phyloP scores from a whole-genome alignment of 2,329 filamentous ascomycete genomes.

The Penicillium sp. region DNA sequence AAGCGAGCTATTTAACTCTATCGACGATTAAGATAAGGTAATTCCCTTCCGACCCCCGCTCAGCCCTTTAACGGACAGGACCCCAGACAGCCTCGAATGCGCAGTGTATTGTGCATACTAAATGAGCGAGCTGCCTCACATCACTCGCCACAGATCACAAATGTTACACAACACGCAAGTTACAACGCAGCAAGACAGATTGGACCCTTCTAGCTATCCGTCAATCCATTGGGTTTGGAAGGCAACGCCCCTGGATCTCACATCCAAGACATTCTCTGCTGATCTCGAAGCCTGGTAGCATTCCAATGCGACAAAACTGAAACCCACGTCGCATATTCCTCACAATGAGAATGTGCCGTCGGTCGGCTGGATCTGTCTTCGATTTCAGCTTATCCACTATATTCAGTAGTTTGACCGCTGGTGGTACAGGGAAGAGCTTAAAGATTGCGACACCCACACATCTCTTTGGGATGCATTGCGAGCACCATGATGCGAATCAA shows the following conservation, averaged over 20 bases:
- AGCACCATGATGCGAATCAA: not conserved
- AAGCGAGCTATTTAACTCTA: conserved; percentile 1
- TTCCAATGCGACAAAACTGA: conserved; percentile 9
- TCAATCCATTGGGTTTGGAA: not conserved
- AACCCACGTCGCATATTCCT: not conserved
- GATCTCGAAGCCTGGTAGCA: not conserved
- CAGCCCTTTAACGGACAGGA: not conserved
- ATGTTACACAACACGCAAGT: conserved; percentile 19
- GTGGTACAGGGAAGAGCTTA: not conserved
- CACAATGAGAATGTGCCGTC: not conserved
- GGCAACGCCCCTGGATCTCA: conserved; percentile 5
- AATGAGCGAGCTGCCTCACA: not conserved
- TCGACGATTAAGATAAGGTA: conserved; percentile 13
- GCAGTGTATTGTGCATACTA: not conserved
- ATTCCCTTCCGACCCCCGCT: not conserved
- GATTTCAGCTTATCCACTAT: not conserved
- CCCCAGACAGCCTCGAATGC: not conserved
- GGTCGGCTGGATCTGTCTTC: not conserved
- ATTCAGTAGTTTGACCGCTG: not conserved
- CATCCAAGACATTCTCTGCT: conserved; percentile 3
- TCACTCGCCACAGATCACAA: not conserved
- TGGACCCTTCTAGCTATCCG: conserved; percentile 14
- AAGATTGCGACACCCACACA: not conserved
- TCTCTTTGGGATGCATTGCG: not conserved
- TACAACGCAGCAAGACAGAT: conserved; percentile 18